Percentiles rank a stretch among this genome's conserved stretches.
phyloP scores from a whole-genome alignment of 2,329 filamentous ascomycete genomes.

The Lachnellula cervina region DNA sequence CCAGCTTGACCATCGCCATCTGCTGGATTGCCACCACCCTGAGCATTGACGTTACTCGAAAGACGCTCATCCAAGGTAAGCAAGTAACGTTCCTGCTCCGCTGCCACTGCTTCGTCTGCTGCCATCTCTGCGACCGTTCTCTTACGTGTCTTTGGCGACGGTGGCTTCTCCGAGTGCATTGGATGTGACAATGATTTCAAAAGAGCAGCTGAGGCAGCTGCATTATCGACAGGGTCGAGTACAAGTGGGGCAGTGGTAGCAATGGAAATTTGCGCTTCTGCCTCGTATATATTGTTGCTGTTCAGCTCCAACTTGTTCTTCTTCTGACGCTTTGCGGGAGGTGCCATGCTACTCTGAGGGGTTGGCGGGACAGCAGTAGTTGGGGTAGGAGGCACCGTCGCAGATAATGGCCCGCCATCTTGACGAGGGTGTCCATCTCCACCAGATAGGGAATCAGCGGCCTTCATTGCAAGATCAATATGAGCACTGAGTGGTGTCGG shows the following conservation, averaged over 20 bases:
- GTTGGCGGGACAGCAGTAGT: conserved; percentile 59
- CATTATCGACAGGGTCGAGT: conserved; percentile 67
- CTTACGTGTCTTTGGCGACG: conserved; percentile 84
- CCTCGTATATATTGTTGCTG: conserved; percentile 63
- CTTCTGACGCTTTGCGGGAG: conserved; percentile 62
- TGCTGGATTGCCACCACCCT: conserved; percentile 51
- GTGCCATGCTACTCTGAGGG: conserved; percentile 51
- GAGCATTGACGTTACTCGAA: conserved; percentile 53
- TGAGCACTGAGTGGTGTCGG: conserved; percentile 74
- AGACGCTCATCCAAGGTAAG: conserved; percentile 84
- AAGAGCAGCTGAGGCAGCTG: conserved; percentile 65
- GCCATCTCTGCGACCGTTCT: conserved; percentile 91
- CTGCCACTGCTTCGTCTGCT: conserved; percentile 87
- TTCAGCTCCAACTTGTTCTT: conserved; percentile 72
- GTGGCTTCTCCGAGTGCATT: conserved; percentile 69
- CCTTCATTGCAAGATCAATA: conserved; percentile 71
- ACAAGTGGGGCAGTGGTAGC: conserved; percentile 70
- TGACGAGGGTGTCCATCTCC: conserved; percentile 39
- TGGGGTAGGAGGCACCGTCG: conserved; percentile 55
- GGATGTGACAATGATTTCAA: conserved; percentile 71
- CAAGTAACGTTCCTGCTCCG: conserved; percentile 88
- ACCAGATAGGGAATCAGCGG: conserved; percentile 55
- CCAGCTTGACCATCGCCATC: conserved; percentile 70
- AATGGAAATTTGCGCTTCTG: conserved; percentile 71
- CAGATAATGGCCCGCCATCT: conserved; percentile 38